Base-by-base conservation (phyloP, 768 basidiomycete species). In the Tricholoma matsutake region DNA sequence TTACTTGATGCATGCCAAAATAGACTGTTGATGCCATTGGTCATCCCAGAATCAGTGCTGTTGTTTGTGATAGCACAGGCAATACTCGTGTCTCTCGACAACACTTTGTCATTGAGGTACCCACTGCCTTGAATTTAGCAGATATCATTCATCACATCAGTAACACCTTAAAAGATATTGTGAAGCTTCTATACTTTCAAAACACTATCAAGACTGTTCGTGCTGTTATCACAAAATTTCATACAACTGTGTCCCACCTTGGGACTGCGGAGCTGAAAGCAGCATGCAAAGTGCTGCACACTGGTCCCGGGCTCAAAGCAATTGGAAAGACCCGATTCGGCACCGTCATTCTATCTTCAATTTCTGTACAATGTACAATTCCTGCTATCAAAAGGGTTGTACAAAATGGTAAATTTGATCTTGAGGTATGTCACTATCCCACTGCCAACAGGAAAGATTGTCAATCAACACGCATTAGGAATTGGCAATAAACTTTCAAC, bases 1-100 rank as follows among this genome's bases (percentile, higher is more conserved):
- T 32, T 32, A 32, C 4, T 32, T 32, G 32, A 32, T 9, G 32
- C 32, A 4, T 32, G 32, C 32, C 32, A 32, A 32, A 32, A 32
- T 32, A 69, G 68, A 31, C 57, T 13, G 57, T 66, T 13, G 53
- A 66, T 28, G 18, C 25, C 13, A 61, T 70, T 63, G 69, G 68
- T 1, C 65, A 49, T 29, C 31, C 57, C 9, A 64, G 66, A 18
- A 68, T 73, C 56, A 54, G 61, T 53, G 69, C 61, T 6, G 53
- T 64, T 32, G 62, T 70, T 16, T 67, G 64, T 39, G 72, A 74
- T 47, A 72, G 67, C 51, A 71, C 71, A 13, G 71, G 72, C 28
- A 72, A 72, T 54, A 73, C 69, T 20, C 53, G 63, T 18, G 34
- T 58, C 43, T 56, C 49, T 35, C 57, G 70, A 31, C 18, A 54